Evolutionary conservation across 1,284 basidiomycete species (phyloP).

Genomic region (Apiotrichum porosum): DNA sequence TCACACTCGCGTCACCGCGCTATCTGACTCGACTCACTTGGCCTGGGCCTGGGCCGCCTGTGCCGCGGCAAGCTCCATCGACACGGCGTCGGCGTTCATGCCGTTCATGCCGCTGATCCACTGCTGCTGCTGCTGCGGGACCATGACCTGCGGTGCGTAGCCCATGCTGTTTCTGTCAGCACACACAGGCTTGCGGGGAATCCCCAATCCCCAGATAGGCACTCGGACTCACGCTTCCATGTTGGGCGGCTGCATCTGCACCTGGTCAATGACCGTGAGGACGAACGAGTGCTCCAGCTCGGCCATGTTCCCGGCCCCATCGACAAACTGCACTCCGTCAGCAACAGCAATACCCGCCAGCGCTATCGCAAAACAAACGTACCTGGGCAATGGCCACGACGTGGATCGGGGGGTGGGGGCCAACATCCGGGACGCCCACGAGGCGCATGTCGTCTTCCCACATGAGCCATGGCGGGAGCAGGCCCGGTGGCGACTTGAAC

Average conservation of each 20-base stretch:
- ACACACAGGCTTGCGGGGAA: neutral
- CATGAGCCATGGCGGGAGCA: constrained; percentile 74
- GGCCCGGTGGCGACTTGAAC: constrained; percentile 66
- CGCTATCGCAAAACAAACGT: neutral
- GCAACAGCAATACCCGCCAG: neutral
- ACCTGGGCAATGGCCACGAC: constrained; percentile 30
- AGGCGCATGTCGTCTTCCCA: constrained; percentile 69
- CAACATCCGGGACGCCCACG: constrained; percentile 29
- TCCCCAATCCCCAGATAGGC: no score
- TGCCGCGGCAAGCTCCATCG: neutral
- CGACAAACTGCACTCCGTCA: constrained; percentile 22
- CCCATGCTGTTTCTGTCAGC: neutral
- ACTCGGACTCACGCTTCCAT: neutral
- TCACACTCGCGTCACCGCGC: no score
- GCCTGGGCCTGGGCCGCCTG: neutral
- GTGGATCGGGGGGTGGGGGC: constrained; percentile 21
- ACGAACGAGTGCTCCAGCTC: constrained; percentile 30
- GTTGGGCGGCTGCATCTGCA: constrained; percentile 15
- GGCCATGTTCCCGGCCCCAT: constrained; percentile 26
- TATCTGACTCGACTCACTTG: neutral
- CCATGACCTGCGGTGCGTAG: neutral
- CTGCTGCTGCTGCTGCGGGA: no score
- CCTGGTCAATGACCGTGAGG: constrained; percentile 17
- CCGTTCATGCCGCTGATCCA: neutral
- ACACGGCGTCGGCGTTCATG: neutral